Evolutionary conservation across 2,329 filamentous ascomycete genomes (phyloP), one percentile per base, ranked within the genome.

Genomic region (Paraphaeosphaeria sporulosa): DNA sequence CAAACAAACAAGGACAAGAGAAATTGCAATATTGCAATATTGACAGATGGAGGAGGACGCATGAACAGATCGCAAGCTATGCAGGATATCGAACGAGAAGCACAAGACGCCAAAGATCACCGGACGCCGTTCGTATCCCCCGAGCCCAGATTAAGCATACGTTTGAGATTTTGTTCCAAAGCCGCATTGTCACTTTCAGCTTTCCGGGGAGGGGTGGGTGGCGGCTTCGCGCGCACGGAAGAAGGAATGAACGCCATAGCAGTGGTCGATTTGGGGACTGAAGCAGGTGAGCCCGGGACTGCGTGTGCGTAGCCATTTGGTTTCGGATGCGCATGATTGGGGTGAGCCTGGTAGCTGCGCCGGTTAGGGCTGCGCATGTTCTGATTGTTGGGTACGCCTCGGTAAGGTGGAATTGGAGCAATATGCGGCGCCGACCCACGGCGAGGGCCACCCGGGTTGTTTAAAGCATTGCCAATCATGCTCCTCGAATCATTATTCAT

Each of bases 151-250:
- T 77, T 77, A 53, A 77, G 72, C 65, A 77, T 62, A 30, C 74
- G 74, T 64, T 76, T 77, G 50, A 77, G 65, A 58, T 77, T 69
- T 65, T 76, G 70, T 65, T 76, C 74, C 56, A 77, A 62, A 63
- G 73, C 64, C 58, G 67, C 62, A 7, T 67, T 66, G 57, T 73
- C 63, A 40, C 60, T 53, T 17, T 64, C 57, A 7, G 66, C 60
- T 42, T 55, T 62, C 51, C 63, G 65, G 38, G 64, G 62, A 17
- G 64, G 60, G 19, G 64, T 63, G 46, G 69, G 30, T 59, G 36
- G 64, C 54, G 73, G 68, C 59, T 75, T 77, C 3, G 75, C 74
- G 19, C 71, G 68, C 38, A 77, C 75, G 15, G 75, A 77, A n/a
- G 74, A 71, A 57, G 75, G 75, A 34, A 76, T 70, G 43, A 77